Percentiles rank a stretch among this genome's conserved stretches.
Conservation (phyloP, 2,329 filamentous ascomycete species). For the Exophiala aquamarina region DNA sequence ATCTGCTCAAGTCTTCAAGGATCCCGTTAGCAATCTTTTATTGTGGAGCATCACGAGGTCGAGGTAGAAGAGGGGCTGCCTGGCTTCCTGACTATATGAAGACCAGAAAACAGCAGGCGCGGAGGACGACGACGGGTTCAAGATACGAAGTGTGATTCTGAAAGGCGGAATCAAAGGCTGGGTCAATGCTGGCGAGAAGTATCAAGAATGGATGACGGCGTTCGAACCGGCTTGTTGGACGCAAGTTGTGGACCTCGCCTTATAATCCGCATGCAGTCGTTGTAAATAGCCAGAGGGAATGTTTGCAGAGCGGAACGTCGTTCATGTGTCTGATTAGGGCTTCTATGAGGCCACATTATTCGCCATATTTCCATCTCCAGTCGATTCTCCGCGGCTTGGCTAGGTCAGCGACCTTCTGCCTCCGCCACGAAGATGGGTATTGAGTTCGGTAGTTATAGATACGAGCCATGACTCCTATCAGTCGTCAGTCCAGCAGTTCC, state of each 20-base stretch:
- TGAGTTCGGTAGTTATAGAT: no score
- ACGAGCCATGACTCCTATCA: no score
- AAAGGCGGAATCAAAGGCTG: conserved; percentile 35
- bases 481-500: no score
- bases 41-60: conserved; percentile 53
- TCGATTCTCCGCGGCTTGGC: no score
- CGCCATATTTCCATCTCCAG: no score
- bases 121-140: not conserved
- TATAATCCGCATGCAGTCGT: no score
- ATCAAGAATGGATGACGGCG: conserved; percentile 30
- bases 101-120: conserved; percentile 28
- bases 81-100: conserved; percentile 55
- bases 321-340: no score
- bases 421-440: no score
- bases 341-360: no score
- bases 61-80: conserved; percentile 54
- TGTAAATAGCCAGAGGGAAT: no score
- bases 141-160: conserved; percentile 26
- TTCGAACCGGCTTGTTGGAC: conserved; percentile 28
- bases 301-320: no score
- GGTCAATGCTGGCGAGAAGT: conserved; percentile 31
- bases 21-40: conserved; percentile 41
- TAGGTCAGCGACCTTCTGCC: no score
- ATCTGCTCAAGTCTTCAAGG: conserved; percentile 31
- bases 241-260: not conserved